Evolutionary conservation across 2,329 filamentous ascomycete species (phyloP), one percentile per base, ranked within the genome.

Genomic region (Podosphaera xanthii): DNA sequence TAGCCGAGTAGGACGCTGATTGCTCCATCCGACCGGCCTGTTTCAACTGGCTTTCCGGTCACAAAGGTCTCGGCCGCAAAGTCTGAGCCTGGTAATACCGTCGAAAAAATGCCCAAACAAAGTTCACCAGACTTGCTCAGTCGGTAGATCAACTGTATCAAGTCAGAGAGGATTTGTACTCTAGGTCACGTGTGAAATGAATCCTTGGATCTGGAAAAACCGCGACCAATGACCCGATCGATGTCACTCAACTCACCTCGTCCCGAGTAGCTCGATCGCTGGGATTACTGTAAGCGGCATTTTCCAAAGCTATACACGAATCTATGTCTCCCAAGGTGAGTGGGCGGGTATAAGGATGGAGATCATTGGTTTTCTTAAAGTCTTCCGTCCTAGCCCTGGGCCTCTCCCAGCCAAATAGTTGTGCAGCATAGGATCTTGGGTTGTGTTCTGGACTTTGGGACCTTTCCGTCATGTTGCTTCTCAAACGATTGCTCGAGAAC

Each of bases 101-200:
- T 84, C 63, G 84, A 86, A 73, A 91, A 95, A 59, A 95, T 72
- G 35, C 89, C 90, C 58, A 90, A 75, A 69, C 80, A 84, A 59
- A 95, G 77, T 67, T 90, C 85, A 46, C 85, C 82, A 69, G 85
- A 90, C 67, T 75, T 77, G 34, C 76, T 78, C 34, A 94, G 78
- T 62, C 87, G 84, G 71, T 94, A 94, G 60, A 78, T 73, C 67
- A 92, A 81, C 86, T 91, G 67, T 46, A 14, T 55, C 49, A 38
- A 31, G 38, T 58, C 42, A 46, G 56, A 36, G n/a, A 22, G 56
- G 49, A 36, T 35, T 57, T 12, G 33, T 9, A 49, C 31, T 34
- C 4, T 14, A 5, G 36, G 38, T 57, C 42, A 35, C 42, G 46
- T 49, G 56, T 34, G 14, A 36, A 12, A 31, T 33, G 10, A 40